Percentiles rank a stretch among this genome's conserved stretches.
Conservation (phyloP, 2,329 filamentous ascomycete genomes). For the Apiospora malaysiana region DNA sequence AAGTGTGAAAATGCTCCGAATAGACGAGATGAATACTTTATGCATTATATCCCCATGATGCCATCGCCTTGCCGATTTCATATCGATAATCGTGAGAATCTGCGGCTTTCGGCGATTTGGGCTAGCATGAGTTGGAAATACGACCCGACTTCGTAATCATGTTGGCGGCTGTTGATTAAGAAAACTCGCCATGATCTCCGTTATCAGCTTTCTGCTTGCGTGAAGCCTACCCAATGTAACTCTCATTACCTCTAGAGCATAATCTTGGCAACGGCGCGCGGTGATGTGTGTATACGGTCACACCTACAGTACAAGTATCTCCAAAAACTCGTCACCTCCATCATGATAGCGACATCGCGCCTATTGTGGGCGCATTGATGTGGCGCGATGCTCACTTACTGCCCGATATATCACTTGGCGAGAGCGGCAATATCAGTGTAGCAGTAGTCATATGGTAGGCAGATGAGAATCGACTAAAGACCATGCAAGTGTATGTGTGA, state of each 20-base stretch:
- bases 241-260: constrained; percentile 1
- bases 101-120: neutral
- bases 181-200: neutral
- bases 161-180: neutral
- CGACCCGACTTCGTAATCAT: neutral
- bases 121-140: neutral
- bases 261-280: neutral
- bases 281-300: constrained; percentile 9
- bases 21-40: constrained; percentile 38
- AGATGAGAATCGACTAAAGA: neutral
- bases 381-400: neutral
- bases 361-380: neutral
- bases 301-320: neutral
- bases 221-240: neutral
- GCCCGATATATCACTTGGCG: neutral
- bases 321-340: neutral
- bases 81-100: constrained; percentile 7
- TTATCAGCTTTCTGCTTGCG: neutral
- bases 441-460: neutral
- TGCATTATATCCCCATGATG: constrained; percentile 23
- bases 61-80: constrained; percentile 10
- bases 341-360: neutral
- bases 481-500: neutral
- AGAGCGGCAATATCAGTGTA: neutral
- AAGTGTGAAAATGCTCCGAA: constrained; percentile 41